Base-by-base conservation (phyloP, 192 early-diverging fungal species). In the Coemansia nantahalensis region DNA sequence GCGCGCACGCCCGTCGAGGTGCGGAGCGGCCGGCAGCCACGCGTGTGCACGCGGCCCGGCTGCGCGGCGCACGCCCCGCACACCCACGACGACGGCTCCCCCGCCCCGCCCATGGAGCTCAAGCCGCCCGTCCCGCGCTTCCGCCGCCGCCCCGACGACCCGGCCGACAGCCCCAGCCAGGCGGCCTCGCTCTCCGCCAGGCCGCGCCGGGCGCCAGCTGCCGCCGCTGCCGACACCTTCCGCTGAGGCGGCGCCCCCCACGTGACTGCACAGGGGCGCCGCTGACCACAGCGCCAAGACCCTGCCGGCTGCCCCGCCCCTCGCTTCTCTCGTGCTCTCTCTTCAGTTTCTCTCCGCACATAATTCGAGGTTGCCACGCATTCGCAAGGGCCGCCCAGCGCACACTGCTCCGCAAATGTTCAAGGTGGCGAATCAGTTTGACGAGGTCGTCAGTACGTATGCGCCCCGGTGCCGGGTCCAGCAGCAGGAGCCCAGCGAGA, bases 41-140 rank as follows among this genome's bases (percentile, higher is more conserved):
- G 73, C 21, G 43, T 56, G 37, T 77, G 73, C 48, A 77, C 73
- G 19, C 60, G 73, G 2, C 73, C 73, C 0, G 73, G 73, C 14
- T 77, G 73, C 44, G 73, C 73, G 0, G 73, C 73, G 2, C 73
- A 77, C 56, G 54, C 73, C n/a, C 73, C 66, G 39, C 73, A 77
- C 34, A 39, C 61, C 18, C 73, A 77, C 46, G 73, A 77, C 13
- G 73, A 77, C 44, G 61, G 57, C 9, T 26, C 37, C 5, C 9
- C 22, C 0, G 48, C 42, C 3, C 48, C 56, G n/a, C 37, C 46
- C 16, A 77, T 77, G 73, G 61, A 77, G 49, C 62, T 77, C 10
- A 77, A 77, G 48, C 73, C 73, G 39, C 66, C 73, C 28, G 73
- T 77, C 5, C 73, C 73, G 19, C 43, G 56, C 37, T 67, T 75